These are phyloP conservation scores for Cenococcum geophilum DNA, from an alignment of 495 filamentous ascomycete genomes.

Conservation along the genomic window DNA sequence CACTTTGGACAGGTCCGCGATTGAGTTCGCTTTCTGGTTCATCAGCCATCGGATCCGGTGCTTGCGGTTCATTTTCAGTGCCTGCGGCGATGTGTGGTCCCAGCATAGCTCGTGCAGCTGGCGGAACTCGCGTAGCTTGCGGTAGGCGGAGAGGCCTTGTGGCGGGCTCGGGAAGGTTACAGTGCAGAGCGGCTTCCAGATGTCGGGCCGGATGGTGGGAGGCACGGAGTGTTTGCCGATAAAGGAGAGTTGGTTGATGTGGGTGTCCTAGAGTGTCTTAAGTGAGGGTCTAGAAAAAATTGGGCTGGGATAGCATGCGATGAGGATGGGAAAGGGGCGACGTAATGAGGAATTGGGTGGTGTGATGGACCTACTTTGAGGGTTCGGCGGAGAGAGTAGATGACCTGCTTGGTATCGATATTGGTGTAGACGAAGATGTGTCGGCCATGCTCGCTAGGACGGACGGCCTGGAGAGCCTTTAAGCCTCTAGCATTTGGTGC, in stretches of 20 bases:
- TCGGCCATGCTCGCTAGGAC: conserved; percentile 45
- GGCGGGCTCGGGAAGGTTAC: conserved; percentile 60
- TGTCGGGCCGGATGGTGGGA: conserved; percentile 72
- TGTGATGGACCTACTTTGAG: conserved; percentile 53
- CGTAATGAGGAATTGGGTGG: conserved; percentile 2
- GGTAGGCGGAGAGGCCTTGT: conserved; percentile 68
- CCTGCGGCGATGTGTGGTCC: conserved; percentile 41
- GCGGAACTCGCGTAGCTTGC: conserved; percentile 76
- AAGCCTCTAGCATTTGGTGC: not conserved
- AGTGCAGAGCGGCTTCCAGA: conserved; percentile 77
- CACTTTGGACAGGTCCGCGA: conserved; percentile 82
- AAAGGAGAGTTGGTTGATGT: conserved; percentile 72
- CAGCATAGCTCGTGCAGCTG: conserved; percentile 61
- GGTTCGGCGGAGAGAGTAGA: conserved; percentile 68
- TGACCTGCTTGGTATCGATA: conserved; percentile 69
- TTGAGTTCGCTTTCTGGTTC: conserved; percentile 81
- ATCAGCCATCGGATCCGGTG: conserved; percentile 60
- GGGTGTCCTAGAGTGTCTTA: conserved; percentile 52
- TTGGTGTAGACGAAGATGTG: conserved; percentile 82
- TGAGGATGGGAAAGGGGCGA: too few species aligned
- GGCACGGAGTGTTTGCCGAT: conserved; percentile 88
- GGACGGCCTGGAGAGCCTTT: not conserved
- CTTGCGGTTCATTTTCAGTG: conserved; percentile 40
- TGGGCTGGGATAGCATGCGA: not conserved
- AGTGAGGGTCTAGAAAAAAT: conserved; percentile 7